Evolutionary conservation across 345 rosid genomes (phyloP).

Genomic region (Arabis alpina): DNA sequence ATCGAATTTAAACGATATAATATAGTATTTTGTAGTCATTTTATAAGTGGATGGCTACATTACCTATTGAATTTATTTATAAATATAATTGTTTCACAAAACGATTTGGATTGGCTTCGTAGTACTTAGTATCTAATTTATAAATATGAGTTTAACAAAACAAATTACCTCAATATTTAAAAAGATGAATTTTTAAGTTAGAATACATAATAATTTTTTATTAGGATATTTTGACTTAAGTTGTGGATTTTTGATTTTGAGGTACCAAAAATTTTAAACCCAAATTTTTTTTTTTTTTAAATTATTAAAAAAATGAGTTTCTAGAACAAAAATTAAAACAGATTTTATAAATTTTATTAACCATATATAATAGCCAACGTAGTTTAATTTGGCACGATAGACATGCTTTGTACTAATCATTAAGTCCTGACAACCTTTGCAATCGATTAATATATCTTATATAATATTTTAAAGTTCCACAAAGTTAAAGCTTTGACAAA

Average conservation of each 20-base stretch:
- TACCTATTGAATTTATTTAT: background rate
- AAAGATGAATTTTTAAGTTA: too few relatives aligned
- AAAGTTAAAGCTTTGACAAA: too few relatives aligned
- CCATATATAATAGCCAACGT: background rate
- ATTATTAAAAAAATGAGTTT: background rate
- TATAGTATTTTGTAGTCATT: background rate
- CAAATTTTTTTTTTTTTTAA: too few relatives aligned
- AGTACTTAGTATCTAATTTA: background rate
- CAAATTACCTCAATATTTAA: too few relatives aligned
- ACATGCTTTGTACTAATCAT: slow-evolving; percentile 31
- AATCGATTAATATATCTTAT: too few relatives aligned
- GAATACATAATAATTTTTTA: too few relatives aligned
- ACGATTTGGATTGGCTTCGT: background rate
- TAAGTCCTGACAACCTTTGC: too few relatives aligned
- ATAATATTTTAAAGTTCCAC: too few relatives aligned
- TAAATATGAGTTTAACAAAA: background rate
- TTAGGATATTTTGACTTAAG: too few relatives aligned
- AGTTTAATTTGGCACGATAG: slow-evolving; percentile 21
- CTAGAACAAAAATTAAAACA: slow-evolving; percentile 4
- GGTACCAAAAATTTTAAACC: background rate
- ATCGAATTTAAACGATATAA: background rate
- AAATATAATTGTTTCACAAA: background rate
- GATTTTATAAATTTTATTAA: background rate
- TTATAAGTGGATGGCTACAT: background rate
- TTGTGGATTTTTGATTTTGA: background rate